Evolutionary conservation across 305 asterid species (phyloP).

Genomic region (Fraxinus paxiana): DNA sequence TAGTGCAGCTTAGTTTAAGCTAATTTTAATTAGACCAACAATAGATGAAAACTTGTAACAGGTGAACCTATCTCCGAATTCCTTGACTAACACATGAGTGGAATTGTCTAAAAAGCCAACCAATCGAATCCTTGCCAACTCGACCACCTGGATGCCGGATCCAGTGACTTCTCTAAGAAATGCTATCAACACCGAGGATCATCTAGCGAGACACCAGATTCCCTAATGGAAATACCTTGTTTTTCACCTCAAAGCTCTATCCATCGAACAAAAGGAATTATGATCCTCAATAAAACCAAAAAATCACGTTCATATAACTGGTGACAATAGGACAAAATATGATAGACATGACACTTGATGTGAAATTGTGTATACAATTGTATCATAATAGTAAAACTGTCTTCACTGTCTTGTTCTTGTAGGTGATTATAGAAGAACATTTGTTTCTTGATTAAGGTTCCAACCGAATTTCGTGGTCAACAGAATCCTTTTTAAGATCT

Average conservation of each 20-base stretch:
- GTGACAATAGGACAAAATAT: not conserved
- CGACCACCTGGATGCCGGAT: not conserved
- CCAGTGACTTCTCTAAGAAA: not conserved
- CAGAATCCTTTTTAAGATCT: not conserved
- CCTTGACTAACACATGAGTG: not conserved
- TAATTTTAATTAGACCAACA: not conserved
- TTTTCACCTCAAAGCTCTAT: not conserved
- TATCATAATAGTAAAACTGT: not conserved
- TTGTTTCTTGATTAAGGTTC: not conserved
- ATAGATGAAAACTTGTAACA: not conserved
- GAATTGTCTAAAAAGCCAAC: not conserved
- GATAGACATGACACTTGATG: not conserved
- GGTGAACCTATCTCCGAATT: not conserved
- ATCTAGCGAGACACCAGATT: not conserved
- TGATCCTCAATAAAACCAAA: not conserved
- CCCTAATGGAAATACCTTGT: not conserved
- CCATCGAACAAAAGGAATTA: not conserved
- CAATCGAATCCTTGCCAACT: not conserved
- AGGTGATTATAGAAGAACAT: not conserved
- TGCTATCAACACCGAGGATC: not conserved
- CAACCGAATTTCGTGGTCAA: not conserved
- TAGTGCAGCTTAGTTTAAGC: not conserved
- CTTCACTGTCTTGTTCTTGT: not conserved
- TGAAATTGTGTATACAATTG: not conserved
- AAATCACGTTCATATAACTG: not conserved